Evolutionary conservation across 108 stramenopile species (phyloP).

Genomic region (Asterionellopsis glacialis): DNA sequence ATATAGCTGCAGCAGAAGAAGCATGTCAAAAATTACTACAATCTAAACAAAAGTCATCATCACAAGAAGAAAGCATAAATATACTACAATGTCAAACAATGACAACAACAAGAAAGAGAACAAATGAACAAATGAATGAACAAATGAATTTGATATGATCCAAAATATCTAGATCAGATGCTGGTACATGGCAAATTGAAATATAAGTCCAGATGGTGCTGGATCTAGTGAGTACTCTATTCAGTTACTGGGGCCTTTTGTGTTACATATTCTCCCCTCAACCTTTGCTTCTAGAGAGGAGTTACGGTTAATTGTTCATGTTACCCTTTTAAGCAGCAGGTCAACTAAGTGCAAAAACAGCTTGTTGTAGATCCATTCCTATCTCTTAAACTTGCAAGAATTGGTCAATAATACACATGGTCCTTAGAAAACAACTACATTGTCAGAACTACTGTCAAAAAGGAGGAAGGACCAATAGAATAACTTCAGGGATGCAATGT

Average conservation of each 20-base stretch:
- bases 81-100: too few species aligned
- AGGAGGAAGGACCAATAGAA: neutral
- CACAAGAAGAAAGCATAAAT: neutral
- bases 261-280: constrained; percentile 23
- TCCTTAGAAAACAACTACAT: constrained; percentile 8
- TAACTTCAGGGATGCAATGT: neutral
- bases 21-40: constrained; percentile 2
- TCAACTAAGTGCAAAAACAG: constrained; percentile 22
- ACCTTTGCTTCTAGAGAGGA: constrained; percentile 16
- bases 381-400: constrained; percentile 16
- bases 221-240: neutral
- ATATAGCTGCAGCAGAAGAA: constrained; percentile 4
- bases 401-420: constrained; percentile 34
- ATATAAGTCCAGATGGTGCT: constrained; percentile 20
- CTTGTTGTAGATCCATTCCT: constrained; percentile 27
- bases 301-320: constrained; percentile 19
- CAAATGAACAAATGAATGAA: too few species aligned
- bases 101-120: too few species aligned
- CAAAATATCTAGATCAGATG: constrained; percentile 19
- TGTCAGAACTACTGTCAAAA: neutral
- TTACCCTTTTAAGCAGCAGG: constrained; percentile 37
- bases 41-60: neutral
- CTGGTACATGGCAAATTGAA: constrained; percentile 26
- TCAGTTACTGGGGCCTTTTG: constrained; percentile 19
- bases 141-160: neutral